These are phyloP conservation scores for Penicillium griseofulvum DNA, from an alignment of 2,329 filamentous ascomycete genomes.

Conservation along the genomic window DNA sequence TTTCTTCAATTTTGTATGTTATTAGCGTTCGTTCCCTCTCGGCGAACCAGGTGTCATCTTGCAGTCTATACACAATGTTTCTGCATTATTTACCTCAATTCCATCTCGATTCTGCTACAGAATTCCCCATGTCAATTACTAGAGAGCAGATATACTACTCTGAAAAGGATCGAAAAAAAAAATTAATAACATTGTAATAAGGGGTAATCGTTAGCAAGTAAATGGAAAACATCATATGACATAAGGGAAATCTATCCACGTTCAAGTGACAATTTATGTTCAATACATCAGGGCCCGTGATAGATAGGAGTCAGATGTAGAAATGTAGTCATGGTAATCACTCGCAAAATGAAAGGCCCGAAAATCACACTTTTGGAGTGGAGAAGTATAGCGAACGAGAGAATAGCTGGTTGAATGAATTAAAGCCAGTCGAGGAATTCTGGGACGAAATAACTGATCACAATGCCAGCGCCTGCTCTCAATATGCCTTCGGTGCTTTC, in stretches of 20 bases:
- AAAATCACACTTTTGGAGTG: conserved; percentile 8
- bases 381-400: background rate
- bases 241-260: conserved; percentile 11
- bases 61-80: conserved; percentile 12
- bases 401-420: background rate
- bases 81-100: background rate
- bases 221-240: conserved; percentile 3
- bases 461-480: conserved; percentile 85
- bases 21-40: background rate
- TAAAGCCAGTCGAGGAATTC: conserved; percentile 65
- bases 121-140: background rate
- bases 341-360: background rate
- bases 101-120: background rate
- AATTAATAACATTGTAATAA: conserved; percentile 1
- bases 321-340: background rate
- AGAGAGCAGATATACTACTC: background rate
- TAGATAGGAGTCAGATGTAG: background rate
- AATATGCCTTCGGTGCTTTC: conserved; percentile 93
- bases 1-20: background rate
- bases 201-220: conserved; percentile 2
- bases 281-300: background rate
- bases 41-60: conserved; percentile 9
- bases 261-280: background rate
- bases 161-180: background rate
- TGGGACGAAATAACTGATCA: conserved; percentile 92